Conservation (phyloP, 1,284 basidiomycete species). For the Marasmius oreades region DNA sequence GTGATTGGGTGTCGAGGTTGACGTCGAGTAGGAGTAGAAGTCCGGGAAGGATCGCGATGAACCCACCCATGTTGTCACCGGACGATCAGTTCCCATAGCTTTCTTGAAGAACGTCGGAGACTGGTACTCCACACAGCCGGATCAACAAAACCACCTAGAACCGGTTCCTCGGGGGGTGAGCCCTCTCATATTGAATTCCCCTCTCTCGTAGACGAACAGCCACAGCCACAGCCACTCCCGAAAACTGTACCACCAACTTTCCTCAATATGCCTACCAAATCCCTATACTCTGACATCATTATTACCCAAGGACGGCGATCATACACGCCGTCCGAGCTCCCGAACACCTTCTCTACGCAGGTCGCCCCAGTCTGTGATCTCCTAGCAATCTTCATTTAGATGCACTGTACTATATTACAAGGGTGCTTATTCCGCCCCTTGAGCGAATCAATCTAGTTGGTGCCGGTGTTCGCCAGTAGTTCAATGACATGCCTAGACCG, state of each 20-base stretch:
- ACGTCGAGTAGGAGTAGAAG: constrained; percentile 29
- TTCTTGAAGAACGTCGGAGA: no score
- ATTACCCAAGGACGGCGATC: background rate
- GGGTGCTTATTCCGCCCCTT: constrained; percentile 86
- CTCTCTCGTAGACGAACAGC: no score
- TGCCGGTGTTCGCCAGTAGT: constrained; percentile 88
- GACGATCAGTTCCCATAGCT: background rate
- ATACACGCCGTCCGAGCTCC: background rate
- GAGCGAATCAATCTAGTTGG: constrained; percentile 90
- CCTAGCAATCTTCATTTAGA: constrained; percentile 53
- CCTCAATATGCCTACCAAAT: no score
- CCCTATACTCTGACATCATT: background rate
- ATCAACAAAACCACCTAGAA: background rate
- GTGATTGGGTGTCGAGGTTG: constrained; percentile 46
- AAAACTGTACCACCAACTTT: no score
- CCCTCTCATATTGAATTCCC: no score
- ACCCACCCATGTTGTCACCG: background rate
- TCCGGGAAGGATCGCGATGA: background rate
- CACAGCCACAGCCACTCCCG: no score
- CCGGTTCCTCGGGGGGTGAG: no score
- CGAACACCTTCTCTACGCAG: constrained; percentile 1
- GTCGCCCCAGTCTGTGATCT: background rate
- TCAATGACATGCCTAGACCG: constrained; percentile 79
- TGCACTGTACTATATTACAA: constrained; percentile 87
- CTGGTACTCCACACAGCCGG: no score